Conservation (phyloP, 192 early-diverging fungal species). For the Coemansia javaensis region DNA sequence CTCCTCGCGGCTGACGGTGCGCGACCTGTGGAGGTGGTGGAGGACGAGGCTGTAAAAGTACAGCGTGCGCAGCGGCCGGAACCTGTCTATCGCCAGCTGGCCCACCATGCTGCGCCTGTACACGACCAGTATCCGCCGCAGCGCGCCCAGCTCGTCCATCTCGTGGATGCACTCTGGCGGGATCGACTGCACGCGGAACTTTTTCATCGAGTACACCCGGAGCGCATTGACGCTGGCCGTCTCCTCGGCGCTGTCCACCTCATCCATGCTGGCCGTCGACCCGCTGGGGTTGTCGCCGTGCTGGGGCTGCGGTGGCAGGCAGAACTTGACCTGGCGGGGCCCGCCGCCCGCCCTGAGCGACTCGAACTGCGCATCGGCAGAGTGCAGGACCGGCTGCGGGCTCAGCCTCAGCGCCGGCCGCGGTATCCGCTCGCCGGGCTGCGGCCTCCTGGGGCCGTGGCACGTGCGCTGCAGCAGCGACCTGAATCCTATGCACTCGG, state of each 20-base stretch:
- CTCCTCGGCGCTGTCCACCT: not conserved
- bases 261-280: not conserved
- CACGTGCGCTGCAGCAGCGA: constrained; percentile 20
- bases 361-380: constrained; percentile 5
- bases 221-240: no score
- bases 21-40: constrained; percentile 16
- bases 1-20: constrained; percentile 3
- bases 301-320: constrained; percentile 2
- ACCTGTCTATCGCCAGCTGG: constrained; percentile 25
- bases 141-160: constrained; percentile 26
- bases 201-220: constrained; percentile 1
- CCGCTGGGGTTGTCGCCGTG: not conserved
- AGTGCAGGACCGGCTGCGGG: constrained; percentile 9
- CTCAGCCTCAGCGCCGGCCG: not conserved
- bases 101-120: constrained; percentile 26
- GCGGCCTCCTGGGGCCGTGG: constrained; percentile 13
- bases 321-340: constrained; percentile 29
- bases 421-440: constrained; percentile 21
- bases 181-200: constrained; percentile 20
- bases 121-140: constrained; percentile 16
- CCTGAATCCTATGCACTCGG: constrained; percentile 21
- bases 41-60: constrained; percentile 30
- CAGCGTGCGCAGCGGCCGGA: constrained; percentile 30
- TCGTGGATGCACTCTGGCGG: constrained; percentile 22
- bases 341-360: not conserved